Evolutionary conservation across 2,329 filamentous ascomycete genomes (phyloP).

Genomic region (Anisogramma anomala): DNA sequence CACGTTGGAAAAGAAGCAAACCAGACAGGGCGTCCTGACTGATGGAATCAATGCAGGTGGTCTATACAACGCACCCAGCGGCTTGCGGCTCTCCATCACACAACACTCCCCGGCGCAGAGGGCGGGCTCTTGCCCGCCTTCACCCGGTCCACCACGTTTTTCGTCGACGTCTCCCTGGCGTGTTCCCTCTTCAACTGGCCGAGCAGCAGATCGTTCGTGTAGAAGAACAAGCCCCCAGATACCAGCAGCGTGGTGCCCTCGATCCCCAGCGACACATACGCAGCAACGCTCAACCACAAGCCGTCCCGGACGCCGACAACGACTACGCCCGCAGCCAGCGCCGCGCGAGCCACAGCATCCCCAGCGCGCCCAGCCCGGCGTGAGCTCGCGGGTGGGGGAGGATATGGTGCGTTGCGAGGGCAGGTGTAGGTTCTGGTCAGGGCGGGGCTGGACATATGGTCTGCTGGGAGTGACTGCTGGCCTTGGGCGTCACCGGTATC

Average conservation of each 20-base stretch:
- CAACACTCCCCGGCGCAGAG: constrained; percentile 20
- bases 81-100: constrained; percentile 14
- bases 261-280: constrained; percentile 28
- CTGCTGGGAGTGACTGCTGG: constrained; percentile 9
- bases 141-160: constrained; percentile 5
- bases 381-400: constrained; percentile 6
- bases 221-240: constrained; percentile 20
- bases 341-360: constrained; percentile 33
- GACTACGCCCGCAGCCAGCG: constrained; percentile 34
- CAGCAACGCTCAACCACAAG: constrained; percentile 33
- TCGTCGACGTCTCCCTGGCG: constrained; percentile 9
- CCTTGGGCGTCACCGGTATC: constrained; percentile 13
- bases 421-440: constrained; percentile 11
- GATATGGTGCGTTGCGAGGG: constrained; percentile 11
- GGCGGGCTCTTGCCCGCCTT: constrained; percentile 12
- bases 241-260: constrained; percentile 22
- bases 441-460: constrained; percentile 5
- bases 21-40: no score
- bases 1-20: no score
- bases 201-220: constrained; percentile 24
- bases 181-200: constrained; percentile 22
- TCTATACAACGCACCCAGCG: no score
- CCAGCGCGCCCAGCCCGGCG: constrained; percentile 25
- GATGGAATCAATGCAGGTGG: no score
- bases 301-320: constrained; percentile 37